phyloP scores from a whole-genome alignment of 176 grass and related monocot species.

The Oryza officinalis region DNA sequence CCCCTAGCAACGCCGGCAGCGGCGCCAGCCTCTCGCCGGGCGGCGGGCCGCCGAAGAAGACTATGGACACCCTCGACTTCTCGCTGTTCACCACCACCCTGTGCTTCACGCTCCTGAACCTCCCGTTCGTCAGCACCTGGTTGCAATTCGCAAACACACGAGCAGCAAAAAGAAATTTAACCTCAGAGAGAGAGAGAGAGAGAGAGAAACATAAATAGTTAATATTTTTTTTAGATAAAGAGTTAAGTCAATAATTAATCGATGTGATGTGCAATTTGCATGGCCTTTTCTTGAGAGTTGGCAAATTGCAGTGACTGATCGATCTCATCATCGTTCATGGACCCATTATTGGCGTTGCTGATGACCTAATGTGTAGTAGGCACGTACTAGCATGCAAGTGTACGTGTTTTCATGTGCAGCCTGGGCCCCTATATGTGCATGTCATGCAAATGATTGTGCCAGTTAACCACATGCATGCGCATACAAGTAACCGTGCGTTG shows the following conservation, averaged over 20 bases:
- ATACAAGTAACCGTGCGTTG: slow-evolving; percentile 7
- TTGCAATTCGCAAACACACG: too few relatives aligned
- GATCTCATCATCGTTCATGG: not conserved
- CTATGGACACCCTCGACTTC: slow-evolving; percentile 67
- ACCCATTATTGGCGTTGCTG: not conserved
- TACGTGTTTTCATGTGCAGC: not conserved
- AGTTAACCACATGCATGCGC: not conserved
- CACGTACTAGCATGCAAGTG: not conserved
- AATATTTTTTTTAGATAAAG: too few relatives aligned
- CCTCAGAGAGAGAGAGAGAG: not conserved
- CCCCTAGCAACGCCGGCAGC: slow-evolving; percentile 51
- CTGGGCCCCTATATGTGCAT: not conserved
- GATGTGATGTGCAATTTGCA: not conserved
- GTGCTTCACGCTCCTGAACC: slow-evolving; percentile 93
- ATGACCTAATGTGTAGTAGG: not conserved
- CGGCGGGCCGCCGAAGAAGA: slow-evolving; percentile 81
- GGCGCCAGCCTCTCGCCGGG: slow-evolving; percentile 58
- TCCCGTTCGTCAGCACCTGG: slow-evolving; percentile 92
- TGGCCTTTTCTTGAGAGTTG: not conserved
- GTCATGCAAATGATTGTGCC: not conserved
- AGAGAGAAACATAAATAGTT: too few relatives aligned
- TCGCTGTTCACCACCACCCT: slow-evolving; percentile 79
- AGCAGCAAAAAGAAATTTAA: not conserved
- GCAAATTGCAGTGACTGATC: not conserved
- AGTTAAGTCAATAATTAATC: not conserved